Evolutionary conservation across 192 early-diverging fungal genomes (phyloP), one percentile per base, ranked within the genome.

Genomic region (Irineochytrium annulatum): DNA sequence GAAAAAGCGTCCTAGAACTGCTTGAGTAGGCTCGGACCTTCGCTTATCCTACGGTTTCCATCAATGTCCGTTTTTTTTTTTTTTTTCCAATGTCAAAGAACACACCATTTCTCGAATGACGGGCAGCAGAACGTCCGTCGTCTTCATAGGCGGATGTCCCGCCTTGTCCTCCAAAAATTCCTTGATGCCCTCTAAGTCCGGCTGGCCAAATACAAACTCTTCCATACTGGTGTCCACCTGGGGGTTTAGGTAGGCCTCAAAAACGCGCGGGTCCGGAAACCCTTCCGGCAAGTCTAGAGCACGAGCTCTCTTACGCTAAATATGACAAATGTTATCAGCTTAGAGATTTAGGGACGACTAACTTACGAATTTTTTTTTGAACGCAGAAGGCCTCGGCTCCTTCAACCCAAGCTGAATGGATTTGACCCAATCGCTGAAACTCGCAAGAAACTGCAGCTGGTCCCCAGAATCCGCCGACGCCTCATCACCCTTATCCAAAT

Each of bases 241-340:
- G 0, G 97, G 97, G 19, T 80, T 56, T 26, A 84, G 61, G 67
- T 98, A 99, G 0, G 95, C 93, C 11, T 85, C 79, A 19, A 71
- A 72, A 0, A 98, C 85, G 34, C 77, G 78, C 16, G 76, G 72
- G 62, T 90, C 83, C 6, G 95, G 97, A 59, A 99, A 99, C 13
- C 66, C 65, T 0, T 74, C 70, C 0, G 94, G 87, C 1, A 99
- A 57, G 17, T 86, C 76, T 2, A 89, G 58, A 35, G 78, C 84
- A 52, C 70, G 78, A n/a, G 83, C 74, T 37, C 77, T 77, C 19
- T 55, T 17, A 32, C 44, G 52, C 71, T 67, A 53, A 2, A 48
- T 39, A 5, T n/a, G n/a, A n/a, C n/a, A n/a, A n/a, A n/a, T n/a
- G n/a, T n/a, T n/a, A n/a, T 51, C 46, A 27, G 27, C 17, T 33